These are phyloP conservation scores for Capsicum baccatum DNA, from an alignment of 257 asterid species.

Conservation along the genomic window DNA sequence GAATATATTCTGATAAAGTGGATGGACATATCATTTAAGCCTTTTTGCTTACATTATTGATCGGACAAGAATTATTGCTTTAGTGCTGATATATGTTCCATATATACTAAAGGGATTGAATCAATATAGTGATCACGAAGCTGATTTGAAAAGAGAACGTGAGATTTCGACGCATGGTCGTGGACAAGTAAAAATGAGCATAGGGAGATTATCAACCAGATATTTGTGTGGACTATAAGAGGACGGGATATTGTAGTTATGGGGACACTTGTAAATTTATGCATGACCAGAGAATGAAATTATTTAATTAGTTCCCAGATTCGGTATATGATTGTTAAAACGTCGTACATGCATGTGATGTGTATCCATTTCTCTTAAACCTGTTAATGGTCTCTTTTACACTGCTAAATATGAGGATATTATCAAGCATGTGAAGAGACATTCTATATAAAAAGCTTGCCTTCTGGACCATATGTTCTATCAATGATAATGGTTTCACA, in stretches of 20 bases:
- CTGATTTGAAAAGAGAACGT: not conserved
- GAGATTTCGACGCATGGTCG: too few relatives aligned
- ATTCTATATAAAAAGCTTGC: not conserved
- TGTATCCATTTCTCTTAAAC: not conserved
- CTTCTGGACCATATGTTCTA: not conserved
- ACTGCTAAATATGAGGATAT: not conserved
- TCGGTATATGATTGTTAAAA: not conserved
- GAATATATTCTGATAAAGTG: not conserved
- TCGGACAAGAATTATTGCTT: not conserved
- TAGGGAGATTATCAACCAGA: not conserved
- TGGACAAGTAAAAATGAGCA: not conserved
- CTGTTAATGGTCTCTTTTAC: not conserved
- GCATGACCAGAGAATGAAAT: too few relatives aligned
- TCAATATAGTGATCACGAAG: not conserved
- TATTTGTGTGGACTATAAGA: not conserved
- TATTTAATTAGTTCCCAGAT: not conserved
- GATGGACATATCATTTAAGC: not conserved
- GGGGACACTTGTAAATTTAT: too few relatives aligned
- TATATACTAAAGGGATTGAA: not conserved
- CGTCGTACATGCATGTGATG: not conserved
- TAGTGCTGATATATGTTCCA: not conserved
- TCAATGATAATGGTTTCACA: not conserved
- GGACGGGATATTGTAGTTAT: not conserved
- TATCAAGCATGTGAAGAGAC: not conserved
- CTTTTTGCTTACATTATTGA: slow-evolving; percentile 16